Evolutionary conservation across 78 protist species (phyloP), one percentile per base, ranked within the genome.

Genomic region (Dictyostelium firmibasis): DNA sequence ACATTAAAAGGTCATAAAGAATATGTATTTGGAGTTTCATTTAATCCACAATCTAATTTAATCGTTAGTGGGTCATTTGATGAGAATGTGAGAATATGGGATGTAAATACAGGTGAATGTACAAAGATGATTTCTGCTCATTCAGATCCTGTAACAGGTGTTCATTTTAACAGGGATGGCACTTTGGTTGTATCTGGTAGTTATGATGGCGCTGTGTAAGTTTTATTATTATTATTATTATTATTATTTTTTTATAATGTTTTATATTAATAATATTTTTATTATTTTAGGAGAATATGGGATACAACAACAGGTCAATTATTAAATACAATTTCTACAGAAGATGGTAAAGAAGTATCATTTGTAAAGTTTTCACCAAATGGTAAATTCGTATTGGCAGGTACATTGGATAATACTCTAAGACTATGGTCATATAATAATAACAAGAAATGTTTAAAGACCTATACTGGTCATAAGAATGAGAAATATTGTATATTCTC

Each of bases 41-140:
- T 87, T 96, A 97, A 94, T 72, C 99, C 99, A 44, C 97, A 95
- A 53, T 91, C 97, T 31, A 97, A 85, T 75, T 91, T 97, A 36
- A 92, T 97, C n/a, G 98, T 81, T 16, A 81, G 97, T 36, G 99
- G 99, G n/a, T 97, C 98, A 29, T 98, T 94, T 74, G 99, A 98
- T 91, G 98, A 98, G 74, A 95, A 84, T 6, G 93, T 98, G 2
- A 97, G 97, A 74, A 83, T 82, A 75, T 86, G 96, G 96, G 97
- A 92, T 69, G 96, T 94, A 9, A 85, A 94, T 70, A 70, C 92
- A 1, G 98, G 98, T 50, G 81, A 47, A 67, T 91, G 97, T 86
- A 75, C 92, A 25, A 64, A 38, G 44, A 79, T 43, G 23, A 69
- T 98, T 41, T 96, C 97, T 2, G 99, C 99, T 18, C 99, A 98